Evolutionary conservation across 2,329 filamentous ascomycete species (phyloP).

Genomic region (Aureobasidium lini): DNA sequence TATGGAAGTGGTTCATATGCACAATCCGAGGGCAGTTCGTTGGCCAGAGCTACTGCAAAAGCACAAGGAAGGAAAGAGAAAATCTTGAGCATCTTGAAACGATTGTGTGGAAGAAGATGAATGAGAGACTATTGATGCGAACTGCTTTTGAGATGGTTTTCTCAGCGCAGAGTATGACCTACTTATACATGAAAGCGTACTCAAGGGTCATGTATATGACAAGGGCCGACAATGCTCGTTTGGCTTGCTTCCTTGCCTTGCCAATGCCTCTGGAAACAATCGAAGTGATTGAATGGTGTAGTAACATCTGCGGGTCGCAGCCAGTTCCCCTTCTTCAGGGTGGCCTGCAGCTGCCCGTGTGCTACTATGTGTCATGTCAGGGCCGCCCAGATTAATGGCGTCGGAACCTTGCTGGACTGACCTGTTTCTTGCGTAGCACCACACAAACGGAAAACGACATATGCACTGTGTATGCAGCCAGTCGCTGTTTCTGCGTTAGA

Average conservation of each 20-base stretch:
- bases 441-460: background rate
- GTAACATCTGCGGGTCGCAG: background rate
- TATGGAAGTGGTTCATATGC: constrained; percentile 1
- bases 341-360: background rate
- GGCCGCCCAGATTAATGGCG: background rate
- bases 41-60: background rate
- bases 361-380: background rate
- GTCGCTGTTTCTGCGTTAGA: no score
- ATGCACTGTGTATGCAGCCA: no score
- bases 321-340: background rate
- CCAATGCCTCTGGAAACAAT: background rate
- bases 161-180: background rate
- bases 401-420: background rate
- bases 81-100: constrained; percentile 2
- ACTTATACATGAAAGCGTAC: background rate
- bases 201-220: background rate
- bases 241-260: constrained; percentile 3
- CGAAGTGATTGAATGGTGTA: background rate
- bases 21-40: constrained; percentile 2
- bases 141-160: background rate
- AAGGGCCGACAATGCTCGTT: background rate
- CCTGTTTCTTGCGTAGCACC: background rate
- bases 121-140: background rate
- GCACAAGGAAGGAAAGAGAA: background rate
- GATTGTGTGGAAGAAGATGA: background rate